phyloP scores from a whole-genome alignment of 345 rosid genomes.

The Salix suchowensis region DNA sequence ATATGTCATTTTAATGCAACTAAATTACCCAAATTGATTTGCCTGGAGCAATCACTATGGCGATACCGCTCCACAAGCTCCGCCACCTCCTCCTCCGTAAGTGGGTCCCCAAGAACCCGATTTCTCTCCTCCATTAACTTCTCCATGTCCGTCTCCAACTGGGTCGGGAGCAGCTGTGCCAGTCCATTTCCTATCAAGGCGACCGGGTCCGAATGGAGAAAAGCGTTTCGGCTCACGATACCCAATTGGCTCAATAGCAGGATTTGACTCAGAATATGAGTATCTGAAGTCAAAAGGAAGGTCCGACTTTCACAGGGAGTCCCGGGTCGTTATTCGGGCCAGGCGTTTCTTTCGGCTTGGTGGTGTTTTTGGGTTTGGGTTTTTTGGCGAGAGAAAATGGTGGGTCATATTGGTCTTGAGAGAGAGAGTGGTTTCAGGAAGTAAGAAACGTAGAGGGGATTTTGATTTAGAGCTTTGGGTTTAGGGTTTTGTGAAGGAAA shows the following conservation, averaged over 20 bases:
- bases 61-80: constrained; percentile 78
- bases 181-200: constrained; percentile 74
- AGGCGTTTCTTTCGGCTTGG: neutral
- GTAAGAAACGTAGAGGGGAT: neutral
- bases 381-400: constrained; percentile 16
- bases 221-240: constrained; percentile 83
- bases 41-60: constrained; percentile 74
- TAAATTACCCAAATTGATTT: constrained; percentile 68
- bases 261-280: constrained; percentile 72
- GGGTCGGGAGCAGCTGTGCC: constrained; percentile 62
- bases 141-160: constrained; percentile 27
- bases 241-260: constrained; percentile 57
- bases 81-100: constrained; percentile 58
- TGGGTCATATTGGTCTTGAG: constrained; percentile 18
- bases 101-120: constrained; percentile 53
- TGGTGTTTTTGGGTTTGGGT: constrained; percentile 13
- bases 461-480: neutral
- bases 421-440: constrained; percentile 3
- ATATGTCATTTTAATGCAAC: neutral
- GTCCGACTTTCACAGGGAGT: constrained; percentile 34
- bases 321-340: neutral
- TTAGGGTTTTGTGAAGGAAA: constrained; percentile 14
- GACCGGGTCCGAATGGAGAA: constrained; percentile 88
- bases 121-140: constrained; percentile 46
- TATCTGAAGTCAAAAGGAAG: constrained; percentile 82